Conservation (phyloP, 108 stramenopile species). For the Aurantiochytrium sp. region DNA sequence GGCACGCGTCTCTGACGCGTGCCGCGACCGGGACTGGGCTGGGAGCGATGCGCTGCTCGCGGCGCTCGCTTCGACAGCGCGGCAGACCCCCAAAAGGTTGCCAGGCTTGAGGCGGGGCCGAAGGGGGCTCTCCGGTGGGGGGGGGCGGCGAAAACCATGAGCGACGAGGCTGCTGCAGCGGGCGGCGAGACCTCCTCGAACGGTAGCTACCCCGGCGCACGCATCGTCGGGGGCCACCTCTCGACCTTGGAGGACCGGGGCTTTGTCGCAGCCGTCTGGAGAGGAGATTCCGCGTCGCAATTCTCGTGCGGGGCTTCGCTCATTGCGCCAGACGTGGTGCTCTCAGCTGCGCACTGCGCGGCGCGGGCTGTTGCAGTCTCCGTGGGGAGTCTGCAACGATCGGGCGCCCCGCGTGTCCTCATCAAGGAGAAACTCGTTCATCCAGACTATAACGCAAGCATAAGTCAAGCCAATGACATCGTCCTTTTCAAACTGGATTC, state of each 20-base stretch:
- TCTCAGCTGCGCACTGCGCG: background rate
- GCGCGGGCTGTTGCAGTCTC: background rate
- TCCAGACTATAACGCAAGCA: background rate
- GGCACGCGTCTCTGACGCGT: no score
- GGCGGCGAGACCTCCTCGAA: background rate
- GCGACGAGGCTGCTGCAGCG: background rate
- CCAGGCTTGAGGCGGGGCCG: no score
- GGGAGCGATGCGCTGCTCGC: no score
- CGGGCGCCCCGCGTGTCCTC: background rate
- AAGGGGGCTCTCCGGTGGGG: no score
- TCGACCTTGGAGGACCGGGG: background rate
- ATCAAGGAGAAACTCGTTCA: background rate
- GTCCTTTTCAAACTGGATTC: background rate
- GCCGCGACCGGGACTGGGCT: no score
- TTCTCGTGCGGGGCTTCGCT: background rate
- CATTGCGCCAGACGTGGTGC: background rate
- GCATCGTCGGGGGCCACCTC: background rate
- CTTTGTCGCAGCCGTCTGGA: background rate
- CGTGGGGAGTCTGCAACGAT: background rate
- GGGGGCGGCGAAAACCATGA: background rate
- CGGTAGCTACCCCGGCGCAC: background rate
- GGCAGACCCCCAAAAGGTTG: no score
- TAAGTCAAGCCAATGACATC: background rate
- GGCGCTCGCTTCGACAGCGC: no score
- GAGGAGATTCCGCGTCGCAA: background rate